These are phyloP conservation scores for Hygrophoropsis aurantiaca DNA, from an alignment of 768 basidiomycete species.

Conservation along the genomic window DNA sequence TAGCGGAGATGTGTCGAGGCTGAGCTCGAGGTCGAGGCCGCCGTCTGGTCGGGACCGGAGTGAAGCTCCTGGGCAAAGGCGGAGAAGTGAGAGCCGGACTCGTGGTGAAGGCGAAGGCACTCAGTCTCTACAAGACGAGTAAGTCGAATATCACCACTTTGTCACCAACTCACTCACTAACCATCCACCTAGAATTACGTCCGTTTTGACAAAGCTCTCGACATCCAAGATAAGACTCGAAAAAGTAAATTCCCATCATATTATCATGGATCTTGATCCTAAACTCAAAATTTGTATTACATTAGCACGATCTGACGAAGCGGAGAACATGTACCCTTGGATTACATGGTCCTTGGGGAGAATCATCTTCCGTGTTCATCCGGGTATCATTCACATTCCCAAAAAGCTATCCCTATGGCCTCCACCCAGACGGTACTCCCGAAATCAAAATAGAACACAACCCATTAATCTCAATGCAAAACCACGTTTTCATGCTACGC, in stretches of 20 bases:
- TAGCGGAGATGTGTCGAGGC: constrained; percentile 45
- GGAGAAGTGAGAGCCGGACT: constrained; percentile 48
- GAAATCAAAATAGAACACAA: constrained; percentile 82
- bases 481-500: constrained; percentile 76
- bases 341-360: constrained; percentile 91
- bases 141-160: constrained; percentile 26
- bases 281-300: not conserved
- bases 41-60: constrained; percentile 21
- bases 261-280: constrained; percentile 1
- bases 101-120: constrained; percentile 33
- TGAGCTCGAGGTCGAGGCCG: constrained; percentile 46
- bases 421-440: constrained; percentile 64
- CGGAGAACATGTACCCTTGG: constrained; percentile 83
- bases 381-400: constrained; percentile 91
- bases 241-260: constrained; percentile 57
- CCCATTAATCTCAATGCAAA: constrained; percentile 74
- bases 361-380: constrained; percentile 78
- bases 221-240: constrained; percentile 80
- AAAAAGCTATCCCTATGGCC: constrained; percentile 67
- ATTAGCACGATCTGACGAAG: constrained; percentile 65
- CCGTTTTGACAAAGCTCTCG: constrained; percentile 64
- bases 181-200: constrained; percentile 60
- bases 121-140: constrained; percentile 76
- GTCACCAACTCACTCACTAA: constrained; percentile 8
- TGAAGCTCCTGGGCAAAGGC: constrained; percentile 15